Evolutionary conservation across 345 rosid species (phyloP).

Genomic region (Chamaenerion angustifolium): DNA sequence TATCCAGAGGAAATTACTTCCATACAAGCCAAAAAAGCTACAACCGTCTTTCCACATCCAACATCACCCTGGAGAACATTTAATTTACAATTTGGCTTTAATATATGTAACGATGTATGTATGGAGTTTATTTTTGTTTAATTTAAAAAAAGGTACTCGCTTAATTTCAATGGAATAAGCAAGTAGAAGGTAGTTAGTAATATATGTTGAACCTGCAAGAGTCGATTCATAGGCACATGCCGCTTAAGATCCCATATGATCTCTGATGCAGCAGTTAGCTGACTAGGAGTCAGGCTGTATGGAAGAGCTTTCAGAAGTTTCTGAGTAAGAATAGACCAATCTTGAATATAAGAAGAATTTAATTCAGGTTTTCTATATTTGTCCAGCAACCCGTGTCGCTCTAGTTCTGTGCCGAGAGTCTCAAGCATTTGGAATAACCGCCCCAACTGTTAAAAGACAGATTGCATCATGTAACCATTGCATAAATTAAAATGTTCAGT

Average conservation of each 20-base stretch:
- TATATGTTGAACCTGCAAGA: slow-evolving; percentile 57
- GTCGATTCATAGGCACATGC: slow-evolving; percentile 88
- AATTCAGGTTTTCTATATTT: slow-evolving; percentile 56
- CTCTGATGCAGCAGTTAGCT: slow-evolving; percentile 76
- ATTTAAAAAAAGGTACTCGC: too few species aligned
- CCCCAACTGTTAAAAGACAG: slow-evolving; percentile 48
- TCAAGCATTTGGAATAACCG: slow-evolving; percentile 90
- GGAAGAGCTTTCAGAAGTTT: slow-evolving; percentile 68
- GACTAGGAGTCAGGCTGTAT: slow-evolving; percentile 80
- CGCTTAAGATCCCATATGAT: slow-evolving; percentile 90
- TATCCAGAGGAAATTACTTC: slow-evolving; percentile 86
- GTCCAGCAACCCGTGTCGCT: slow-evolving; percentile 69
- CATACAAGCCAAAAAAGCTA: slow-evolving; percentile 94
- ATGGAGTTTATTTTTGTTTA: too few species aligned
- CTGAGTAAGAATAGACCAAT: slow-evolving; percentile 74
- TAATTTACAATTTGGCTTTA: too few species aligned
- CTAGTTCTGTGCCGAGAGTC: slow-evolving; percentile 59
- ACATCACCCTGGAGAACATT: slow-evolving; percentile 66
- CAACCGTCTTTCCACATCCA: slow-evolving; percentile 95
- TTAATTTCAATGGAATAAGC: neutral
- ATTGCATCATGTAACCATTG: neutral
- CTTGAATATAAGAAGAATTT: slow-evolving; percentile 38
- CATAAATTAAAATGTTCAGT: neutral
- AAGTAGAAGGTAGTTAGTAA: slow-evolving; percentile 4
- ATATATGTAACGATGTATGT: too few species aligned